Percentiles rank a stretch among this genome's conserved stretches.
These are phyloP conservation scores for Umbelopsis sp. DNA, from an alignment of 192 early-diverging fungal genomes.

Conservation along the genomic window DNA sequence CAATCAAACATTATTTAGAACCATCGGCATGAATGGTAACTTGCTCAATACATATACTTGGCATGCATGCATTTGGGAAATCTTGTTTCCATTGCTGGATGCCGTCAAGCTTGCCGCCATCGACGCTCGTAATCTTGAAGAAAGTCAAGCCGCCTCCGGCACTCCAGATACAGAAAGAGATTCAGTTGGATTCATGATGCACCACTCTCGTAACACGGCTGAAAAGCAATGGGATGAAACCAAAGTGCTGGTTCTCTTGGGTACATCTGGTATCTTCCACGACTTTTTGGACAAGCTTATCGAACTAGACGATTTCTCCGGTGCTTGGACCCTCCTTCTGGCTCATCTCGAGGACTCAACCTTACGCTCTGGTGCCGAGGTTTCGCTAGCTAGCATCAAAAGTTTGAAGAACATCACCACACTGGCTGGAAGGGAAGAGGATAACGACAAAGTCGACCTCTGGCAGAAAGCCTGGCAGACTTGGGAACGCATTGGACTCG, in stretches of 20 bases:
- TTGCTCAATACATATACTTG: constrained; percentile 72
- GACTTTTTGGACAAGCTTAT: constrained; percentile 67
- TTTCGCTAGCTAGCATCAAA: constrained; percentile 75
- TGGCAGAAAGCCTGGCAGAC: constrained; percentile 66
- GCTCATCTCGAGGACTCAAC: constrained; percentile 74
- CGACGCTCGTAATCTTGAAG: constrained; percentile 34
- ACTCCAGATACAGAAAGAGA: constrained; percentile 41
- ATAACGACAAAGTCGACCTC: constrained; percentile 39
- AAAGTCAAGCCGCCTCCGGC: constrained; percentile 24
- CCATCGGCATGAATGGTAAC: constrained; percentile 86
- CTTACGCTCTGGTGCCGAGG: constrained; percentile 70
- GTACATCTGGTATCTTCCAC: constrained; percentile 67
- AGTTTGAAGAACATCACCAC: constrained; percentile 63
- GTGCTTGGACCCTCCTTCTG: constrained; percentile 69
- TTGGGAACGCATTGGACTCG: constrained; percentile 76
- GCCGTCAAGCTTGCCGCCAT: constrained; percentile 58
- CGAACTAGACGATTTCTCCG: constrained; percentile 63
- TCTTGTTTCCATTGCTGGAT: constrained; percentile 82
- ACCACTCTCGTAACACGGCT: constrained; percentile 61
- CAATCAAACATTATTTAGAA: constrained; percentile 93
- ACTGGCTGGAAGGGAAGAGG: constrained; percentile 38
- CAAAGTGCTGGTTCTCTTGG: constrained; percentile 71
- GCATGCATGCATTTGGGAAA: constrained; percentile 84
- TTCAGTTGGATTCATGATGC: constrained; percentile 43
- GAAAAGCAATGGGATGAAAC: constrained; percentile 93